Conservation (phyloP, 2,329 filamentous ascomycete genomes). For the Diaporthe longicolla region DNA sequence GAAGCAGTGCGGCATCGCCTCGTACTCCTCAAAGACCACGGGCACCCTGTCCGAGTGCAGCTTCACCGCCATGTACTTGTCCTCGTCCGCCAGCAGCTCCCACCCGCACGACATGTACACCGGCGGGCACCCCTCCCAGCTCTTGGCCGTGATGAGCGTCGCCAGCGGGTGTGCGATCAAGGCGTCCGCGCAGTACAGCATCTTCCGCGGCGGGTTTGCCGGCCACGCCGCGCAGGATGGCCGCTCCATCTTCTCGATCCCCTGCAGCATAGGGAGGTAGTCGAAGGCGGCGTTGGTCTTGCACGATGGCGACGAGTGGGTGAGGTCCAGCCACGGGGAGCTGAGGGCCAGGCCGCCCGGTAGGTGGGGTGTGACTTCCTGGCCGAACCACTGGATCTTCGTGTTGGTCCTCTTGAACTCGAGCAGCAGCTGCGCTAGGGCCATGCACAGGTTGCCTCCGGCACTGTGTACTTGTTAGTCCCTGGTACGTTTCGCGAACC, state of each 20-base stretch:
- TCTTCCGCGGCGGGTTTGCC: conserved; percentile 64
- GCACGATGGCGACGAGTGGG: conserved; percentile 72
- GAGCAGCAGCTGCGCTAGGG: conserved; percentile 77
- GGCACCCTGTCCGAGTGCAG: conserved; percentile 69
- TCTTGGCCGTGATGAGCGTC: conserved; percentile 69
- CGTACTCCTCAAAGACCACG: conserved; percentile 79
- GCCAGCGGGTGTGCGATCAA: conserved; percentile 77
- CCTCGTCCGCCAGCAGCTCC: conserved; percentile 80
- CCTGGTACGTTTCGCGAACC: no score
- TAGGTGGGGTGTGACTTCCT: conserved; percentile 70
- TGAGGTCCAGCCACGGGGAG: conserved; percentile 81
- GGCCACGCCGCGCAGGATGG: conserved; percentile 71
- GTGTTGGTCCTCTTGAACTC: conserved; percentile 66
- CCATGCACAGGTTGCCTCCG: conserved; percentile 78
- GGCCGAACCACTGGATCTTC: conserved; percentile 73
- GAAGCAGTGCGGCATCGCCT: conserved; percentile 87
- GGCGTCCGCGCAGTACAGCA: conserved; percentile 68
- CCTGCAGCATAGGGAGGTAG: conserved; percentile 68
- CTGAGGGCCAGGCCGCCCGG: conserved; percentile 75
- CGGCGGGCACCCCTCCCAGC: conserved; percentile 76
- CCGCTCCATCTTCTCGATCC: conserved; percentile 50
- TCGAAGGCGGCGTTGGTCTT: conserved; percentile 69
- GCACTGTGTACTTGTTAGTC: conserved; percentile 62
- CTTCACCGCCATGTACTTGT: conserved; percentile 69
- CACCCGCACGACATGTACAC: conserved; percentile 78